Evolutionary conservation across 2,329 filamentous ascomycete species (phyloP), one percentile per base, ranked within the genome.

Genomic region (Pestalotiopsis sp.): DNA sequence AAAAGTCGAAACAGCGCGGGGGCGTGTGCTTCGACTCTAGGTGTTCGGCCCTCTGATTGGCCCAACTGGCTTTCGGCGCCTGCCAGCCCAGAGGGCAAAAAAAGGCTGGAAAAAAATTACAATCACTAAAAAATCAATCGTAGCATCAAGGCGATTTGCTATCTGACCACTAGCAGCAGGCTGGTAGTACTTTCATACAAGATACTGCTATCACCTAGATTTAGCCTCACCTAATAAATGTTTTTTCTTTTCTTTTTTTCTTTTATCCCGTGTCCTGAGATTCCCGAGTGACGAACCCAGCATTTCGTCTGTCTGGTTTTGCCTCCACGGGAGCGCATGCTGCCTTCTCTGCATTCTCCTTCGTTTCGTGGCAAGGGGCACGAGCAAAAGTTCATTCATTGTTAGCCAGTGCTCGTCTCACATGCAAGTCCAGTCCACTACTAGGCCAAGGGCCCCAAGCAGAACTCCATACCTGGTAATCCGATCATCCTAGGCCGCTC

Each of bases 51-150:
- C 14, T 52, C 14, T 52, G 45, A 52, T 52, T 52, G 45, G 45
- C 45, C n/a, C 17, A 52, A 9, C 14, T n/a, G 60, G 38, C 12
- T 7, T 38, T 52, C 20, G 20, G 23, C 38, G 25, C 17, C 56
- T 66, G 31, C 23, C 56, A 66, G 45, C 45, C 45, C 45, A 52
- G 45, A 52, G 45, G 45, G 45, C 45, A 52, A 52, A 52, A 52
- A 52, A n/a, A 52, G 17, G 45, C 20, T 52, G 6, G 17, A 52
- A 52, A n/a, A 52, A 52, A 52, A 52, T 49, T n/a, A 49, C 17
- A 52, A 52, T 20, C 45, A 52, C 17, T 52, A 9, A 52, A 52
- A 52, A 52, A n/a, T 52, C 45, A 52, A 20, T 52, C 17, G 27
- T 27, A 27, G 27, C 27, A 9, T 52, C 45, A n/a, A 20, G 45